These are phyloP conservation scores for Dalbergia oliveri DNA, from an alignment of 306 rosid species.

Conservation along the genomic window DNA sequence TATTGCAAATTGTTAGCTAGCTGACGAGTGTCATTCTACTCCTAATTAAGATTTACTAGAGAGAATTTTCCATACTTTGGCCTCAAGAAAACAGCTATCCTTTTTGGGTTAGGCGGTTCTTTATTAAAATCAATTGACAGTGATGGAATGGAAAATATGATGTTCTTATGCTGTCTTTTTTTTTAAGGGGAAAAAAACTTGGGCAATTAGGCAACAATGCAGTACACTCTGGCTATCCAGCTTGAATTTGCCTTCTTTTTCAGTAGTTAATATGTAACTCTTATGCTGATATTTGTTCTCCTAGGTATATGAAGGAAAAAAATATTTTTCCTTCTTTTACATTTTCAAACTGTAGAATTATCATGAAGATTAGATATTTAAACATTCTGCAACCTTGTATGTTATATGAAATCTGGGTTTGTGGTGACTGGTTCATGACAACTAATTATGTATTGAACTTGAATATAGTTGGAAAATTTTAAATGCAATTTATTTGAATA, in stretches of 20 bases:
- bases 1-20: constrained; percentile 30
- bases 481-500: constrained; percentile 31
- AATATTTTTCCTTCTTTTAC: background rate
- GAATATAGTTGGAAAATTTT: constrained; percentile 36
- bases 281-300: background rate
- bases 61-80: constrained; percentile 15
- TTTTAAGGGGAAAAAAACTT: background rate
- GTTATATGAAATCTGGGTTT: constrained; percentile 36
- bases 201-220: constrained; percentile 6
- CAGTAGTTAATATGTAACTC: background rate
- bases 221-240: constrained; percentile 10
- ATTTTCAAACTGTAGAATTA: background rate
- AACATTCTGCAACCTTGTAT: constrained; percentile 2
- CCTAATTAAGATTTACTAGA: constrained; percentile 31
- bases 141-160: constrained; percentile 16
- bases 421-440: constrained; percentile 34
- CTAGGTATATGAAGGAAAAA: constrained; percentile 21
- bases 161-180: background rate
- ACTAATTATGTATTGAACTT: constrained; percentile 40
- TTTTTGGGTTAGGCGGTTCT: constrained; percentile 35
- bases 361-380: constrained; percentile 10
- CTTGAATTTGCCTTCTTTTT: constrained; percentile 23
- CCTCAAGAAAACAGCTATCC: constrained; percentile 2
- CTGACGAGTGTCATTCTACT: constrained; percentile 34
- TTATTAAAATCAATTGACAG: constrained; percentile 15